phyloP scores from a whole-genome alignment of 306 rosid species.

The Begonia peltatifolia region DNA sequence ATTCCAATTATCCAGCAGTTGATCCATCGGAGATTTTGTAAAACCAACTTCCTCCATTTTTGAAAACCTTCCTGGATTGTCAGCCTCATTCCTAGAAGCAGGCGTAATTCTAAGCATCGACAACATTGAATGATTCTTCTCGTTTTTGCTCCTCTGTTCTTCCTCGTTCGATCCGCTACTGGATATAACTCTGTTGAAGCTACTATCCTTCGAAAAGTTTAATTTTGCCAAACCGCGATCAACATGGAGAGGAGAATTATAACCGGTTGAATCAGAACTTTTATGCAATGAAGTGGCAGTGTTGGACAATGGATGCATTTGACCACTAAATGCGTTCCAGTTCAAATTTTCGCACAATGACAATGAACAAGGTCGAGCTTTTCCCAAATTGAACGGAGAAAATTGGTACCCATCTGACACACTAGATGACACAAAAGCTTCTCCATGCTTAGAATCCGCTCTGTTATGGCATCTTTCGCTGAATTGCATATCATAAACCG shows the following conservation, averaged over 20 bases:
- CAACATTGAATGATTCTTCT: slow-evolving; percentile 1
- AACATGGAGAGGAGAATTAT: no score
- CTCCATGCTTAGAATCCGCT: slow-evolving; percentile 25
- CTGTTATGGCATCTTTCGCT: slow-evolving; percentile 31
- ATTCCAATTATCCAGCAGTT: not conserved
- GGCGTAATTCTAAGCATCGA: slow-evolving; percentile 5
- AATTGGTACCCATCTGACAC: slow-evolving; percentile 22
- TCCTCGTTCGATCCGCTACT: not conserved
- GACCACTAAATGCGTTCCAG: slow-evolving; percentile 44
- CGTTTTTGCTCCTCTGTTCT: not conserved
- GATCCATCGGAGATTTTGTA: slow-evolving; percentile 1
- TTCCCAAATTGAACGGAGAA: slow-evolving; percentile 31
- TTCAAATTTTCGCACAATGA: slow-evolving; percentile 62
- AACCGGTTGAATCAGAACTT: slow-evolving; percentile 29
- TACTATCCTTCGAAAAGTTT: no score
- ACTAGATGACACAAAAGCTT: slow-evolving; percentile 28
- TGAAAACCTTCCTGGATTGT: slow-evolving; percentile 5
- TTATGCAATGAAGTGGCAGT: slow-evolving; percentile 29
- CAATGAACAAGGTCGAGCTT: slow-evolving; percentile 52
- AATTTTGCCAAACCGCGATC: no score
- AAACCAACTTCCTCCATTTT: not conserved
- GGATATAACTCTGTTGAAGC: no score
- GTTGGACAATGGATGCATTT: slow-evolving; percentile 33
- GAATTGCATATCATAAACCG: slow-evolving; percentile 34
- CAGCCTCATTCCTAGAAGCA: not conserved